phyloP scores from a whole-genome alignment of 2,329 filamentous ascomycete species.

The Chrysosporium queenslandicum region DNA sequence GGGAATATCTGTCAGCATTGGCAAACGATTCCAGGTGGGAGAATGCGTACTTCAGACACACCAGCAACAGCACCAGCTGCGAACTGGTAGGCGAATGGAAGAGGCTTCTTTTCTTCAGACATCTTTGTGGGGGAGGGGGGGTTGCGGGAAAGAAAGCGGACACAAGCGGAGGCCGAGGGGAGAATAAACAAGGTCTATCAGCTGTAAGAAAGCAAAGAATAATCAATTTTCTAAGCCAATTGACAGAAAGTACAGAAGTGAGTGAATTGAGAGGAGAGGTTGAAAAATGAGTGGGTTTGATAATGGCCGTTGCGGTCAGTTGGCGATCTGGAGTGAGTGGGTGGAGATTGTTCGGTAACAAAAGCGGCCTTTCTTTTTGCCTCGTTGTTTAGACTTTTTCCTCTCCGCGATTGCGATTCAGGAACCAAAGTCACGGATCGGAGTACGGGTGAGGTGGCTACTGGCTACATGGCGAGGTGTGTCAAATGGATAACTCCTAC shows the following conservation, averaged over 20 bases:
- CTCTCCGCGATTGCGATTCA: not conserved
- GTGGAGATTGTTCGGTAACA: constrained; percentile 1
- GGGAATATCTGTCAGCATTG: not conserved
- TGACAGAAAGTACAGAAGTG: constrained; percentile 3
- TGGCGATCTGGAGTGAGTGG: too few species aligned
- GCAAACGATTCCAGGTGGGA: not conserved
- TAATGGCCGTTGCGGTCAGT: not conserved
- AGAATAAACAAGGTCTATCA: constrained; percentile 1
- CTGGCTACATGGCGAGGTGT: too few species aligned
- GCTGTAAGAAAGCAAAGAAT: constrained; percentile 11
- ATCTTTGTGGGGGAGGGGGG: constrained; percentile 35
- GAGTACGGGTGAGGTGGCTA: too few species aligned
- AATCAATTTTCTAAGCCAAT: not conserved
- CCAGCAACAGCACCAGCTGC: constrained; percentile 91
- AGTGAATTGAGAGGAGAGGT: not conserved
- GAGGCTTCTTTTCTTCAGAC: constrained; percentile 59
- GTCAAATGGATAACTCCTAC: too few species aligned
- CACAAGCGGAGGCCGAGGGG: not conserved
- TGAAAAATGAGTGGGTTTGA: constrained; percentile 3
- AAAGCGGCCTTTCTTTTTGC: constrained; percentile 1
- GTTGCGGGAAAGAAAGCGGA: too few species aligned
- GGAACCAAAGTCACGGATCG: too few species aligned
- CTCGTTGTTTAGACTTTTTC: constrained; percentile 6
- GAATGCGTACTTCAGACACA: constrained; percentile 73
- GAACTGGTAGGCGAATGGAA: constrained; percentile 93